Base-by-base conservation (phyloP, 345 rosid species). In the Sapria himalayana region DNA sequence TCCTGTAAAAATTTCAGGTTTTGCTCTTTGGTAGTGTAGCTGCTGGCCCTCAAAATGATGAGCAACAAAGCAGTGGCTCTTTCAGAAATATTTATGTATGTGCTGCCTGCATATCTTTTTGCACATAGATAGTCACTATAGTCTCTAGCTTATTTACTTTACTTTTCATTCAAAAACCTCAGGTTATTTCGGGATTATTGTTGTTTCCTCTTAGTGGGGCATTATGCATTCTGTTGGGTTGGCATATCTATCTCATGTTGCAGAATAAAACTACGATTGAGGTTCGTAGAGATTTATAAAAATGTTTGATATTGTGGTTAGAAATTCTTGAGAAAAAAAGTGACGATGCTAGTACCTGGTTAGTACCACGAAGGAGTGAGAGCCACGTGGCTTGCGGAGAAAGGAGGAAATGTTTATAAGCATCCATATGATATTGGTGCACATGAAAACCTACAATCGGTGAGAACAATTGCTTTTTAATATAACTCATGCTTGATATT, bases 361-460 rank as follows among this genome's bases (percentile, higher is more conserved):
- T 73, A 84, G 93, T 74, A 79, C 53, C 81, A 84, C 39, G 95
- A 84, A 72, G 95, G 95, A 17, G 93, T 79, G 40, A 72, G 93
- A 70, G 89, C 89, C 37, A 66, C 68, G 85, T 79, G 84, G 93
- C 73, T 79, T 53, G 93, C 95, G 50, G 85, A 74, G 72, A 84
- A 76, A 68, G 89, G 81, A 46, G 95, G 89, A 35, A 51, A 65
- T 39, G 60, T 74, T 40, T 79, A 79, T 50, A 74, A 66, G 67
- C 89, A 84, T 70, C 95, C 93, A 55, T 84, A 84, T 54, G 75
- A 79, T 63, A 58, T 79, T 4, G 76, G 89, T 46, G 52, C 64
- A 45, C 76, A 38, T 43, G 92, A 67, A 31, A 84, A 84, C 69
- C 62, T 84, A 29, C 72, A 70, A 41, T 55, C 50, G 42, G 95